These are phyloP conservation scores for Quercus tomentella DNA, from an alignment of 331 rosid genomes.

Conservation along the genomic window DNA sequence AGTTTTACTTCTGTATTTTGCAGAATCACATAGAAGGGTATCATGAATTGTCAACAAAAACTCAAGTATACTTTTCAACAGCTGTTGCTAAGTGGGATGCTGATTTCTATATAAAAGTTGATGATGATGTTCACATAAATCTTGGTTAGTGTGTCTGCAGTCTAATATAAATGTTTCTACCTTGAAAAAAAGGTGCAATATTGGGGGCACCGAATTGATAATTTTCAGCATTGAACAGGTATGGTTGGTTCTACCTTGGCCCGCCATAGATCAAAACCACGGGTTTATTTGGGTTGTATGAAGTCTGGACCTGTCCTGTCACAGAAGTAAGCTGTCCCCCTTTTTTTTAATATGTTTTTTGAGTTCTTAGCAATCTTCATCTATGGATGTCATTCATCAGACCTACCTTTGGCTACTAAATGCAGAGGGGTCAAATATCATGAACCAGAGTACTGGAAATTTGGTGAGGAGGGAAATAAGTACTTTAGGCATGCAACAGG, in stretches of 20 bases:
- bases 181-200: not conserved
- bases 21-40: slow-evolving; percentile 65
- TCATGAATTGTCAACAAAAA: slow-evolving; percentile 55
- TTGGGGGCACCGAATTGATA: not conserved
- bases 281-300: slow-evolving; percentile 62
- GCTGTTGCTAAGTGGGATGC: slow-evolving; percentile 69
- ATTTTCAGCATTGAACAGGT: slow-evolving; percentile 27
- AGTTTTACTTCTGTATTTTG: not conserved
- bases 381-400: not conserved
- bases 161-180: not conserved
- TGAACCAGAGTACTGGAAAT: slow-evolving; percentile 65
- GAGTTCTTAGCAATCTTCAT: not conserved
- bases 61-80: slow-evolving; percentile 49
- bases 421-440: slow-evolving; percentile 50
- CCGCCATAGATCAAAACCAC: slow-evolving; percentile 59
- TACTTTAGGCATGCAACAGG: slow-evolving; percentile 64
- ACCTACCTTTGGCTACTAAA: not conserved
- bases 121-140: slow-evolving; percentile 59
- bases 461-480: slow-evolving; percentile 62
- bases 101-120: slow-evolving; percentile 60
- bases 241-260: slow-evolving; percentile 61
- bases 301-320: slow-evolving; percentile 61
- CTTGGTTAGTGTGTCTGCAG: slow-evolving; percentile 33
- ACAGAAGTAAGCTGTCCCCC: slow-evolving; percentile 41
- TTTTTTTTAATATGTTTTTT: not conserved